These are phyloP conservation scores for Isabelozyma pseudorhagii DNA, from an alignment of 805 yeast genomes.

Conservation along the genomic window DNA sequence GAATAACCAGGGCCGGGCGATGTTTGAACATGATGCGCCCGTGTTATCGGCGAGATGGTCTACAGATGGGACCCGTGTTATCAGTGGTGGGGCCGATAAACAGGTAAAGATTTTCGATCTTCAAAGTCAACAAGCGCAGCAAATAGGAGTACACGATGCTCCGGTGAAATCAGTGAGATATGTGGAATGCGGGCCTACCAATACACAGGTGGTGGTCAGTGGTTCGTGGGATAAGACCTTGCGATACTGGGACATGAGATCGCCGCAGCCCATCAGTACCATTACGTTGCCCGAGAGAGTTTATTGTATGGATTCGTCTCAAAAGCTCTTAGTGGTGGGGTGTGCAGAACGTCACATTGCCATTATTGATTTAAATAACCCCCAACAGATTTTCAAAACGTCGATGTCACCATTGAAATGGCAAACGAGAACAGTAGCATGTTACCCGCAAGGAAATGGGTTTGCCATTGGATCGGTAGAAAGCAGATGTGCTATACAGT, in stretches of 20 bases:
- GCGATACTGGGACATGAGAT: conserved; percentile 92
- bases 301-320: conserved; percentile 81
- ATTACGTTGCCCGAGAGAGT: conserved; percentile 86
- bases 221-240: conserved; percentile 97
- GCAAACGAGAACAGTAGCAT: conserved; percentile 80
- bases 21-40: conserved; percentile 88
- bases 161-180: conserved; percentile 72
- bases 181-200: conserved; percentile 82
- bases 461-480: conserved; percentile 91
- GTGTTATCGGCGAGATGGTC: conserved; percentile 82
- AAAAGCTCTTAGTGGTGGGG: conserved; percentile 83
- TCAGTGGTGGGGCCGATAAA: conserved; percentile 81
- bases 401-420: conserved; percentile 76
- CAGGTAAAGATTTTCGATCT: conserved; percentile 81
- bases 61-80: conserved; percentile 79
- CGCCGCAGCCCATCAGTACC: conserved; percentile 77
- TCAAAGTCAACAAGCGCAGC: conserved; percentile 75
- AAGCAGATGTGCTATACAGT: conserved; percentile 94
- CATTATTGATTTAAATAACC: conserved; percentile 76
- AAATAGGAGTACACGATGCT: conserved; percentile 82
- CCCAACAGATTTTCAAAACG: conserved; percentile 76
- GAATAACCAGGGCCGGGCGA: conserved; percentile 79
- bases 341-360: conserved; percentile 86
- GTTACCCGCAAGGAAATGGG: conserved; percentile 91
- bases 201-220: conserved; percentile 77